Conservation (phyloP, 2,329 filamentous ascomycete genomes). For the Curvularia verruculosa region DNA sequence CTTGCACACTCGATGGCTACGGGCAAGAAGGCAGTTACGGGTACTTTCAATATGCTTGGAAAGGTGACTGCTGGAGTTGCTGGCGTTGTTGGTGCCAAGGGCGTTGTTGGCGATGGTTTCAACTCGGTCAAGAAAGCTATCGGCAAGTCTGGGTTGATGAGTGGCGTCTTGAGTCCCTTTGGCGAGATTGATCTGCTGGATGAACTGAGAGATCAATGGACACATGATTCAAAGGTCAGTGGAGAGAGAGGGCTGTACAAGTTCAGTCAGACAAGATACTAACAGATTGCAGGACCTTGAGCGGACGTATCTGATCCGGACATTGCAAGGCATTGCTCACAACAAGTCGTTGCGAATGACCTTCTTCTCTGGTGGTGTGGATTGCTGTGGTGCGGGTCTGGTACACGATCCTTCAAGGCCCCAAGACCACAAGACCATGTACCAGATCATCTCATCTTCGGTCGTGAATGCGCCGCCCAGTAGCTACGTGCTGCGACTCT, state of each 20-base stretch:
- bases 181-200: slow-evolving; percentile 94
- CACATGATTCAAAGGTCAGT: slow-evolving; percentile 84
- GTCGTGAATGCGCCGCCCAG: slow-evolving; percentile 89
- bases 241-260: too few species aligned
- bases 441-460: slow-evolving; percentile 91
- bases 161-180: slow-evolving; percentile 92
- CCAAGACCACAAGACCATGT: slow-evolving; percentile 98
- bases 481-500: slow-evolving; percentile 85
- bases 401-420: slow-evolving; percentile 93
- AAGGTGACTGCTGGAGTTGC: slow-evolving; percentile 95
- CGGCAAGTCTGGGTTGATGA: slow-evolving; percentile 94
- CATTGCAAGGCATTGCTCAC: slow-evolving; percentile 90
- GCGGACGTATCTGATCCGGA: slow-evolving; percentile 93
- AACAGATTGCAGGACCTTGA: slow-evolving; percentile 73
- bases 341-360: slow-evolving; percentile 97
- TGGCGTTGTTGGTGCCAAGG: slow-evolving; percentile 92
- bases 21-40: slow-evolving; percentile 95
- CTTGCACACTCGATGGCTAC: slow-evolving; percentile 90
- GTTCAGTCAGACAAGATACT: slow-evolving; percentile 3
- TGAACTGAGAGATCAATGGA: slow-evolving; percentile 96
- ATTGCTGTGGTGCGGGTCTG: slow-evolving; percentile 87
- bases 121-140: slow-evolving; percentile 95
- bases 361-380: slow-evolving; percentile 92
- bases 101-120: slow-evolving; percentile 90
- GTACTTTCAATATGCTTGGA: slow-evolving; percentile 93